Percentiles rank a stretch among this genome's conserved stretches.
Conservation (phyloP, 495 filamentous ascomycete genomes). For the Entonaema liquescens region DNA sequence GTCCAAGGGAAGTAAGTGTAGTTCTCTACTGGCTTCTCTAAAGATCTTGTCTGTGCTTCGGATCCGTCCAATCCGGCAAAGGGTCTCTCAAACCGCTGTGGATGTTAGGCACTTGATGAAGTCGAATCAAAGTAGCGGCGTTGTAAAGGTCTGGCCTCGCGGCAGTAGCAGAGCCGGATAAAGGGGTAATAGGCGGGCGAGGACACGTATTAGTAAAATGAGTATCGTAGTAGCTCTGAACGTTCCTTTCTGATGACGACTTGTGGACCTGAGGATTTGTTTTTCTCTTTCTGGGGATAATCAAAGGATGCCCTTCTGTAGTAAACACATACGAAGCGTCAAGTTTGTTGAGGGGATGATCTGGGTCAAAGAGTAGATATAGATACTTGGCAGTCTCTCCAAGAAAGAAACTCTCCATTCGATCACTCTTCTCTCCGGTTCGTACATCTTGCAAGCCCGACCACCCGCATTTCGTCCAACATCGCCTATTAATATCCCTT, state of each 20-base stretch:
- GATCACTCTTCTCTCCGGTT: slow-evolving; percentile 86
- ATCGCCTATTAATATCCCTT: slow-evolving; percentile 85
- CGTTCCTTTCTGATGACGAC: slow-evolving; percentile 16
- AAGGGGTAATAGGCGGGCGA: slow-evolving; percentile 63
- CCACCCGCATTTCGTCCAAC: slow-evolving; percentile 95
- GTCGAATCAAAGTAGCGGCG: slow-evolving; percentile 82
- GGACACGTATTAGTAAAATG: slow-evolving; percentile 67
- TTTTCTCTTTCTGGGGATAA: slow-evolving; percentile 70
- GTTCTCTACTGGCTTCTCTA: slow-evolving; percentile 67
- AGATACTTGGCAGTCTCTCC: slow-evolving; percentile 97
- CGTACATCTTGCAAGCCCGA: slow-evolving; percentile 93
- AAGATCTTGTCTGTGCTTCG: slow-evolving; percentile 6
- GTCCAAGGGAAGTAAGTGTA: slow-evolving; percentile 95
- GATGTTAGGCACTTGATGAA: slow-evolving; percentile 75
- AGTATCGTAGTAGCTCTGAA: slow-evolving; percentile 47
- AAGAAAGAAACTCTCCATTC: slow-evolving; percentile 99
- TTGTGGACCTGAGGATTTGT: slow-evolving; percentile 19
- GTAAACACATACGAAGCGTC: slow-evolving; percentile 92
- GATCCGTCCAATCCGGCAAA: slow-evolving; percentile 17
- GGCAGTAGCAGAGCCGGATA: slow-evolving; percentile 81
- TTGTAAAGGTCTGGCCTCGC: slow-evolving; percentile 90
- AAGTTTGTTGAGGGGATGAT: slow-evolving; percentile 85
- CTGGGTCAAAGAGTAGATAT: slow-evolving; percentile 84
- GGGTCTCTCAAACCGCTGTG: slow-evolving; percentile 57
- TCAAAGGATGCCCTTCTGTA: slow-evolving; percentile 93